A percentile compares a stretch with the other conserved stretches of the same genome.
phyloP scores from a whole-genome alignment of 1,139 yeast species.

The Blastobotrys proliferans region DNA sequence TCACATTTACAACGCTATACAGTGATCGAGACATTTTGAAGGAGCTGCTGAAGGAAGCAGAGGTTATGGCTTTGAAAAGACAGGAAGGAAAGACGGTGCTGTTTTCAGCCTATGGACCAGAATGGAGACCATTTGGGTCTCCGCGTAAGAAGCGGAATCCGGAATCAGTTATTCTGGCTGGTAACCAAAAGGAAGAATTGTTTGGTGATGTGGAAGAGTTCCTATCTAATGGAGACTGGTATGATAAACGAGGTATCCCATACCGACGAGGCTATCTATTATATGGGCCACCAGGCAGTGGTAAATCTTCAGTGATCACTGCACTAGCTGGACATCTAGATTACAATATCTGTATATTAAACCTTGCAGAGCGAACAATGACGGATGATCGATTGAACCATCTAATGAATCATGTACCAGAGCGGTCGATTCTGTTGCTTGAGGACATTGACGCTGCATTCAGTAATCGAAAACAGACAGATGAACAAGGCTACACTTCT shows the following conservation, averaged over 20 bases:
- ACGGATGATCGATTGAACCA: conserved; percentile 94
- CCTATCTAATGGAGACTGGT: conserved; percentile 80
- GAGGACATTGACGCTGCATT: conserved; percentile 98
- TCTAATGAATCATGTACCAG: conserved; percentile 93
- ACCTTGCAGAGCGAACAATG: conserved; percentile 81
- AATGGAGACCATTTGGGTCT: conserved; percentile 98
- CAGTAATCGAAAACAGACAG: conserved; percentile 70
- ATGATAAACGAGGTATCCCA: conserved; percentile 92
- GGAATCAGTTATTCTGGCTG: conserved; percentile 81
- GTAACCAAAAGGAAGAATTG: conserved; percentile 63
- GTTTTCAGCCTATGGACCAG: conserved; percentile 95
- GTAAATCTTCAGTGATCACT: conserved; percentile 92
- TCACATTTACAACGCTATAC: conserved; percentile 83
- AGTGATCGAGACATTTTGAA: conserved; percentile 70
- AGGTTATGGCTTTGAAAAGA: conserved; percentile 70
- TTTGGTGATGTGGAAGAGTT: conserved; percentile 76
- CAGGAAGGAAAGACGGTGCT: conserved; percentile 93
- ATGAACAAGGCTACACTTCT: conserved; percentile 62
- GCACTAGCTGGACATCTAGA: conserved; percentile 96
- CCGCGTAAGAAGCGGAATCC: conserved; percentile 84
- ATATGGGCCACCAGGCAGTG: conserved; percentile 98
- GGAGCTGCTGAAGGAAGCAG: conserved; percentile 80
- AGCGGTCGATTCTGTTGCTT: conserved; percentile 71
- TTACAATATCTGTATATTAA: conserved; percentile 89
- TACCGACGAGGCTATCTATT: conserved; percentile 90